Evolutionary conservation across 768 basidiomycete species (phyloP).

Genomic region (Mycena indigotica): DNA sequence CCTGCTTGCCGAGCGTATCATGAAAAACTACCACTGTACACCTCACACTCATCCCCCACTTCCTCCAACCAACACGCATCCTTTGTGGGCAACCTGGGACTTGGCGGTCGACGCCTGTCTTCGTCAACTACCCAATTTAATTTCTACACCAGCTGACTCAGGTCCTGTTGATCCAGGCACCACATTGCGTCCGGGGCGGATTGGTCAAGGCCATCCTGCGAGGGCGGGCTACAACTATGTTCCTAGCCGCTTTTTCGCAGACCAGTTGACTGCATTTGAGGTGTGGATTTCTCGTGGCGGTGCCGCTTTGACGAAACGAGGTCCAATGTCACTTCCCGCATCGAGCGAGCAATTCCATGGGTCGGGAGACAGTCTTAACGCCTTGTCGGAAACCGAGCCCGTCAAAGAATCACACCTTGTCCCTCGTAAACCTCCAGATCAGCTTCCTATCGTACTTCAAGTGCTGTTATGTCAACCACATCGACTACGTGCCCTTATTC

Average conservation of each 20-base stretch:
- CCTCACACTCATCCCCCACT: constrained; percentile 91
- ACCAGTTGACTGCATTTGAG: constrained; percentile 96
- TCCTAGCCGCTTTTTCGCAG: constrained; percentile 91
- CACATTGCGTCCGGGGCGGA: constrained; percentile 39
- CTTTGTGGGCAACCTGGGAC: constrained; percentile 97
- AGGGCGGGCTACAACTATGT: constrained; percentile 66
- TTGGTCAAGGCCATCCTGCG: constrained; percentile 34
- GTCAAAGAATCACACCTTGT: constrained; percentile 56
- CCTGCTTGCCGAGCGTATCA: constrained; percentile 93
- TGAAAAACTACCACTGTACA: constrained; percentile 97
- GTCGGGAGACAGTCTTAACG: constrained; percentile 30
- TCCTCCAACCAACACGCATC: constrained; percentile 95
- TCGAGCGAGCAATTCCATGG: constrained; percentile 37
- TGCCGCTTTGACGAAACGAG: constrained; percentile 76
- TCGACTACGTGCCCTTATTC: constrained; percentile 90
- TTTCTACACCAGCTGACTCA: constrained; percentile 44
- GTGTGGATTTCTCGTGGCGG: constrained; percentile 97
- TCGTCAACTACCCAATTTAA: constrained; percentile 86
- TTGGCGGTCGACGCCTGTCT: constrained; percentile 93
- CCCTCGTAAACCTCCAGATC: constrained; percentile 91
- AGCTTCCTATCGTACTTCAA: constrained; percentile 96
- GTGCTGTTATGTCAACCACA: constrained; percentile 96
- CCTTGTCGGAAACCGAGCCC: constrained; percentile 28
- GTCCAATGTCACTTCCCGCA: constrained; percentile 71
- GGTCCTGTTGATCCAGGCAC: constrained; percentile 32